phyloP scores from a whole-genome alignment of 805 yeast species.

The Ogataea wickerhamii region DNA sequence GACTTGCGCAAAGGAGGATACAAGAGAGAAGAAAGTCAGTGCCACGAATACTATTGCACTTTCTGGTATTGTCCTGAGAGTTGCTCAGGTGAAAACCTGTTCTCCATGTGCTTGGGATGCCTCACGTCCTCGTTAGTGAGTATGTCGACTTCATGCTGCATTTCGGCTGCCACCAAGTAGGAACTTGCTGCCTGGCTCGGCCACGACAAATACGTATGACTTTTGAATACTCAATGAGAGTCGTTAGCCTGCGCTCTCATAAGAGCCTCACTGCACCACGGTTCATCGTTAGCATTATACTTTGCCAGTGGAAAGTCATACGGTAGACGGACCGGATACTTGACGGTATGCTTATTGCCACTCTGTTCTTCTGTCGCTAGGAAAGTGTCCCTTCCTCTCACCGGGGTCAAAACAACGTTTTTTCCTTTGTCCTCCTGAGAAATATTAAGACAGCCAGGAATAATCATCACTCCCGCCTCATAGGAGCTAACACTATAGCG shows the following conservation, averaged over 20 bases:
- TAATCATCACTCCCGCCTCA: constrained; percentile 54
- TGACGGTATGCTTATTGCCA: constrained; percentile 1
- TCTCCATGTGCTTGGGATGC: constrained; percentile 12
- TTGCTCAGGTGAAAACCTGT: constrained; percentile 12
- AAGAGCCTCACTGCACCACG: constrained; percentile 43
- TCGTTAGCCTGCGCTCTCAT: constrained; percentile 9
- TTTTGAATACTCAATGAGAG: not conserved
- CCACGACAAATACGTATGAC: too few relatives aligned
- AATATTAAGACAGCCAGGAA: constrained; percentile 26
- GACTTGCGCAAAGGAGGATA: constrained; percentile 17
- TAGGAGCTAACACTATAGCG: constrained; percentile 38
- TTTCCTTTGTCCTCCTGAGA: constrained; percentile 4
- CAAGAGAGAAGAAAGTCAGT: constrained; percentile 27
- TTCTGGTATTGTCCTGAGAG: constrained; percentile 12
- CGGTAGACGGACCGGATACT: constrained; percentile 48
- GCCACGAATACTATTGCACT: constrained; percentile 28
- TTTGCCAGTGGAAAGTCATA: constrained; percentile 48
- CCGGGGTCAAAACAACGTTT: constrained; percentile 37
- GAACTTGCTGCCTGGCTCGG: not conserved
- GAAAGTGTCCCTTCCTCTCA: constrained; percentile 36
- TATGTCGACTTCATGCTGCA: constrained; percentile 10
- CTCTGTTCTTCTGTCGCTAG: constrained; percentile 1
- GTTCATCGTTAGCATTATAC: constrained; percentile 39
- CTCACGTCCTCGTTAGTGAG: constrained; percentile 9
- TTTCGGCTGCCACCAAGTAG: constrained; percentile 2